Evolutionary conservation across 331 rosid genomes (phyloP), one percentile per base, ranked within the genome.

Genomic region (Malus hybrid): DNA sequence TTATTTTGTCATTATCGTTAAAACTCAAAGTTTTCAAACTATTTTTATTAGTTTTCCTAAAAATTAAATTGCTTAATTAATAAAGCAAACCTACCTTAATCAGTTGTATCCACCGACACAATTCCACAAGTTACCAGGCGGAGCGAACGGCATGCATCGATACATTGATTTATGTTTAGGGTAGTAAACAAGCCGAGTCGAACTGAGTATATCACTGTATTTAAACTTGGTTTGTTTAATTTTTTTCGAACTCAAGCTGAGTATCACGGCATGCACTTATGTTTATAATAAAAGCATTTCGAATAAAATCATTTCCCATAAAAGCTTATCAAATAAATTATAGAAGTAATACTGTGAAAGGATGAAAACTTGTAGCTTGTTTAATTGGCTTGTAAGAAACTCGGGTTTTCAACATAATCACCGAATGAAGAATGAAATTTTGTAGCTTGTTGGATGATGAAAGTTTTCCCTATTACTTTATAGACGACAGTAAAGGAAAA

Each of bases 91-190:
- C 52, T 13, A 46, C 15, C 52, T 46, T 34, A 7, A 71, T 55
- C 8, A 71, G 33, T 12, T 71, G 28, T 11, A 33, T 46, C 75
- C 66, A 71, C 34, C 75, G 7, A 10, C 32, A 36, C 75, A 54
- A 9, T 71, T 71, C 24, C 66, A 71, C 33, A 71, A 56, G 66
- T 19, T 55, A 71, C 75, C 54, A 55, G 54, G 66, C 34, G 66
- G 75, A 33, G 66, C 54, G 22, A 33, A 71, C 75, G 4, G 5
- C 32, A 33, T 19, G 52, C 75, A 71, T 22, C 54, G 66, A 32
- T 48, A 71, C 75, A 71, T 71, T 20, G 20, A 20, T 10, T 54
- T 71, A 8, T 52, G 44, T 36, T 36, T 36, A 36, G 44, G 44
- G 44, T 9, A 2, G 44, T 36, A 36, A 2, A 36, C 44, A 9